phyloP scores from a whole-genome alignment of 257 asterid species.

The Solanum infundibuliforme region DNA sequence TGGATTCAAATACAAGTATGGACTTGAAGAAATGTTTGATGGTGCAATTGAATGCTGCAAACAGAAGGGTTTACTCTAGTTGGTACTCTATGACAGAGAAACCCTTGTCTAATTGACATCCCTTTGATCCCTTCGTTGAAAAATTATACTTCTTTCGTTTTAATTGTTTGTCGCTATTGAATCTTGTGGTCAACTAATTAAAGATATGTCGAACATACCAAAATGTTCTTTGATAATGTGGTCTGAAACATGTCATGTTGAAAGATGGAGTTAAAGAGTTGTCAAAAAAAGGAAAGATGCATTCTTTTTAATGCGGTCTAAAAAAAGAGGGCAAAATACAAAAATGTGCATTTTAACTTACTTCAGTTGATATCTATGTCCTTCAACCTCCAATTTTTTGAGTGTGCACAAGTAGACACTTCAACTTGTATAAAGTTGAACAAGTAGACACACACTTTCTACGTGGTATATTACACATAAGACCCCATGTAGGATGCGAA shows the following conservation, averaged over 20 bases:
- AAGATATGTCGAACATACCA: not conserved
- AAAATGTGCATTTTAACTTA: not conserved
- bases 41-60: slow-evolving; percentile 45
- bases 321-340: not conserved
- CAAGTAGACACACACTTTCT: not conserved
- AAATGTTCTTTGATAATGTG: not conserved
- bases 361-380: not conserved
- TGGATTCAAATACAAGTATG: slow-evolving; percentile 42
- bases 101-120: not conserved
- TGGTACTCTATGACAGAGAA: not conserved
- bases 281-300: not conserved
- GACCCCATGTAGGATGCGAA: not conserved
- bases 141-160: not conserved
- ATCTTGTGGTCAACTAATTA: not conserved
- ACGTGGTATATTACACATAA: not conserved
- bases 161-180: not conserved
- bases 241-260: not conserved
- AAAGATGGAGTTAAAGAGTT: not conserved
- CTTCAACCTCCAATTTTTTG: not conserved
- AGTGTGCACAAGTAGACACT: not conserved
- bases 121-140: not conserved
- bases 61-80: slow-evolving; percentile 21
- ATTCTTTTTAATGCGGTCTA: not conserved
- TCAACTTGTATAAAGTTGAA: no score
- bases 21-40: slow-evolving; percentile 48